Conservation (phyloP, 1,139 yeast species). For the Magnusiomyces paraingens region DNA sequence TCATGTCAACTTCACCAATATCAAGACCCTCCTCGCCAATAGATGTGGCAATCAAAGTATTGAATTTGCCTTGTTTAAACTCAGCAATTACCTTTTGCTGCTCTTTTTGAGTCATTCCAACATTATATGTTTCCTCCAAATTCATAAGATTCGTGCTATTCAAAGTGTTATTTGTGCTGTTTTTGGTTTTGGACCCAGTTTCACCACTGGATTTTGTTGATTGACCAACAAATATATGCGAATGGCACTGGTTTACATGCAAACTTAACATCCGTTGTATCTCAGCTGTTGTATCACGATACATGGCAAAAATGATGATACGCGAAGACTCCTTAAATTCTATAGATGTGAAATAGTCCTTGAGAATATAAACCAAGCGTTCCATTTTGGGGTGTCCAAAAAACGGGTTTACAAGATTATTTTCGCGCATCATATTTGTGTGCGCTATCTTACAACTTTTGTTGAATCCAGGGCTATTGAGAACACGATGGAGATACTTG, state of each 20-base stretch:
- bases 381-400: slow-evolving; percentile 75
- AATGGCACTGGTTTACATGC: slow-evolving; percentile 42
- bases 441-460: slow-evolving; percentile 44
- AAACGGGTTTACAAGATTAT: slow-evolving; percentile 33
- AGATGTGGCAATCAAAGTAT: slow-evolving; percentile 87
- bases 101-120: slow-evolving; percentile 39
- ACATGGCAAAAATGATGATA: slow-evolving; percentile 81
- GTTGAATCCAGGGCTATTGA: slow-evolving; percentile 44
- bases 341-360: slow-evolving; percentile 42
- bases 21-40: slow-evolving; percentile 99
- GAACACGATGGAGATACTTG: slow-evolving; percentile 37
- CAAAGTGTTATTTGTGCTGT: slow-evolving; percentile 23
- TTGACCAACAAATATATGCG: slow-evolving; percentile 93
- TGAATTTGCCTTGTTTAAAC: slow-evolving; percentile 65
- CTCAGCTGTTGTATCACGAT: slow-evolving; percentile 83
- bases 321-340: slow-evolving; percentile 40
- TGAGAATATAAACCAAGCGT: slow-evolving; percentile 51
- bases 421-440: slow-evolving; percentile 30
- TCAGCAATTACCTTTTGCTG: slow-evolving; percentile 56
- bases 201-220: slow-evolving; percentile 19
- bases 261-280: slow-evolving; percentile 63
- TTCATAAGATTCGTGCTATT: not conserved
- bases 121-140: slow-evolving; percentile 10
- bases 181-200: slow-evolving; percentile 17
- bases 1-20: slow-evolving; percentile 94